Evolutionary conservation across 306 rosid genomes (phyloP), one percentile per base, ranked within the genome.

Genomic region (Parietaria judaica): DNA sequence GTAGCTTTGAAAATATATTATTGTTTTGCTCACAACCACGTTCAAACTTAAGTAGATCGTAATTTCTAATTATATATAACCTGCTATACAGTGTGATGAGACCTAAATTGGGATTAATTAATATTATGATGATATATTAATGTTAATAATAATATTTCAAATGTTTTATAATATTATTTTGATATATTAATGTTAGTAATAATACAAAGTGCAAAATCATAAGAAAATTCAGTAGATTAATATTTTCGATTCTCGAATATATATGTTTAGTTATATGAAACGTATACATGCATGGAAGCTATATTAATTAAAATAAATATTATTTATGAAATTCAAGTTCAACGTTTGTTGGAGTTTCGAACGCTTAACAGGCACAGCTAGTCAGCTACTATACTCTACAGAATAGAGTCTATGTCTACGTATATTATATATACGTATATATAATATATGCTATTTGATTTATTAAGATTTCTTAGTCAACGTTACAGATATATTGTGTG

Each of bases 261-360:
- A 34, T 11, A 10, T 35, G 36, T 31, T 31, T 56, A 34, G 10
- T 31, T 9, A 56, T 57, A 12, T 35, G 6, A 10, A 5, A 36
- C 34, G 11, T 31, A 31, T 11, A 31, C 7, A 57, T 57, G 61
- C 64, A 45, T 41, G 64, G 37, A 45, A 34, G 11, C 35, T 6
- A 10, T 8, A 7, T 44, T 7, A 45, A 67, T 36, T 35, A 67
- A 23, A 43, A 56, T 60, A 50, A 70, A 51, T 23, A 23, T 4
- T 49, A 49, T 7, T 10, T 49, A 49, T 69, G 56, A 62, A 49
- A 68, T 77, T 83, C 87, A 74, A 83, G 66, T 77, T 83, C 87
- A 74, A 83, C 68, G 89, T 77, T 83, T 78, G 87, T 81, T 86
- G 76, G 76, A 70, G 66, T 72, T 74, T 83, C 61, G 80, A 71